Percentiles rank a stretch among this genome's conserved stretches.
These are phyloP conservation scores for Zygotorulaspora mrakii DNA, from an alignment of 1,139 yeast genomes.

Conservation along the genomic window DNA sequence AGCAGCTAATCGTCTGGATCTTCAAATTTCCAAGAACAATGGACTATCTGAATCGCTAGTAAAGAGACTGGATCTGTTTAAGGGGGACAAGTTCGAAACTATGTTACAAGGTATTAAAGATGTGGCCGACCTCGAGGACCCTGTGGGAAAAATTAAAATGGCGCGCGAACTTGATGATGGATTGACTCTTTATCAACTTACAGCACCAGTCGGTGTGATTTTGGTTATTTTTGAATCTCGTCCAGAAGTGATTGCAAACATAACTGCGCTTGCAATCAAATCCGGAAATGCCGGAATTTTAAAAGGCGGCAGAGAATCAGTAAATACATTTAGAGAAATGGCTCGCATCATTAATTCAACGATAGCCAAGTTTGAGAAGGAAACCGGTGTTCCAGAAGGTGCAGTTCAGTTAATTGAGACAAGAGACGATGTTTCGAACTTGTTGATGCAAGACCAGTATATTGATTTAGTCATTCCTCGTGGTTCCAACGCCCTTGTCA, in stretches of 20 bases:
- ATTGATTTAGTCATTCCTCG: slow-evolving; percentile 96
- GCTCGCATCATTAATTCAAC: slow-evolving; percentile 65
- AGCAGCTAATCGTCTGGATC: slow-evolving; percentile 68
- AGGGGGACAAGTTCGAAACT: slow-evolving; percentile 79
- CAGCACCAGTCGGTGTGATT: slow-evolving; percentile 93
- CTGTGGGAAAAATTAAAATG: slow-evolving; percentile 79
- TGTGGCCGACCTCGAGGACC: slow-evolving; percentile 84
- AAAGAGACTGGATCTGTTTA: slow-evolving; percentile 77
- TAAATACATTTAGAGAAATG: slow-evolving; percentile 79
- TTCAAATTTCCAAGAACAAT: slow-evolving; percentile 60
- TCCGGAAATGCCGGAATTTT: slow-evolving; percentile 94
- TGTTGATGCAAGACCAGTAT: slow-evolving; percentile 78
- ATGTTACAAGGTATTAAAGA: slow-evolving; percentile 95
- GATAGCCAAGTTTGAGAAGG: slow-evolving; percentile 41
- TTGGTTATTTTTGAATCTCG: slow-evolving; percentile 92
- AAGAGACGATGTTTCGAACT: slow-evolving; percentile 82
- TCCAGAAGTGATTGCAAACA: slow-evolving; percentile 98
- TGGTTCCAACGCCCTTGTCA: slow-evolving; percentile 89
- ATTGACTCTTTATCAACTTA: slow-evolving; percentile 70
- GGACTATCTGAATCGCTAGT: slow-evolving; percentile 65
- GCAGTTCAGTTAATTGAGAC: slow-evolving; percentile 86
- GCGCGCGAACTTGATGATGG: slow-evolving; percentile 86
- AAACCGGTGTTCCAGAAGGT: slow-evolving; percentile 68
- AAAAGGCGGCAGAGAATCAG: slow-evolving; percentile 95
- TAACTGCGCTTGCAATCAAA: slow-evolving; percentile 90